These are phyloP conservation scores for Rhizopus delemar DNA, from an alignment of 371 early-diverging fungal genomes.

Conservation along the genomic window DNA sequence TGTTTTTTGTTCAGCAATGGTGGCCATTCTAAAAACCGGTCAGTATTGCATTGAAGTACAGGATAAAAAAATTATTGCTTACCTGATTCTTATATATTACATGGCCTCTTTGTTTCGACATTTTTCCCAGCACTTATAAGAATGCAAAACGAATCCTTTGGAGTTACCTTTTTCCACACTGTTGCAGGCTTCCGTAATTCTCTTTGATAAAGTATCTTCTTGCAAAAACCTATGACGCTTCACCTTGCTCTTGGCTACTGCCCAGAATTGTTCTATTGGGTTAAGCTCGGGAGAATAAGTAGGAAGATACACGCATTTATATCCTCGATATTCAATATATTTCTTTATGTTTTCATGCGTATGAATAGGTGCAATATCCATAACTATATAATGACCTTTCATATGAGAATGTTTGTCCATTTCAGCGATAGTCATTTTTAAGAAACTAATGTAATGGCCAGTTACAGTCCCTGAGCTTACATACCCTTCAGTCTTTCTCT, in stretches of 20 bases:
- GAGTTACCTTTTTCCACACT: constrained; percentile 16
- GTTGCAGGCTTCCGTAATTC: constrained; percentile 10
- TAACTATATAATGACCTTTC: constrained; percentile 13
- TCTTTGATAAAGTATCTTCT: constrained; percentile 18
- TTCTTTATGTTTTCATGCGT: constrained; percentile 24
- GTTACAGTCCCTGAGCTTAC: constrained; percentile 11
- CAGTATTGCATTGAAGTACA: too few species aligned
- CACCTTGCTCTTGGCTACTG: constrained; percentile 21
- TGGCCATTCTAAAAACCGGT: too few species aligned
- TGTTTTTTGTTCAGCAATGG: too few species aligned
- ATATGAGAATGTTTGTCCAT: constrained; percentile 16
- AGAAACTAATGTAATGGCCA: constrained; percentile 12
- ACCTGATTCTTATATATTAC: too few species aligned
- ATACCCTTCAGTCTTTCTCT: constrained; percentile 16
- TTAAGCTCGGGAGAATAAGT: constrained; percentile 20
- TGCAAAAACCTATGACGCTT: constrained; percentile 24
- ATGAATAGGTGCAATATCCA: constrained; percentile 16
- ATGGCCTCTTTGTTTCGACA: constrained; percentile 21
- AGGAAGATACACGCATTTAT: constrained; percentile 26
- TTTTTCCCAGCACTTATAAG: constrained; percentile 22
- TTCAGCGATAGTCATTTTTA: constrained; percentile 18
- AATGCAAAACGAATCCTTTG: constrained; percentile 23
- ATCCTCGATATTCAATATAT: constrained; percentile 22
- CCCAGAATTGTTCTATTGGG: constrained; percentile 26
- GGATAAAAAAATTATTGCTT: too few species aligned